phyloP scores from a whole-genome alignment of 164 flowering plant genomes.

The Santalum album region DNA sequence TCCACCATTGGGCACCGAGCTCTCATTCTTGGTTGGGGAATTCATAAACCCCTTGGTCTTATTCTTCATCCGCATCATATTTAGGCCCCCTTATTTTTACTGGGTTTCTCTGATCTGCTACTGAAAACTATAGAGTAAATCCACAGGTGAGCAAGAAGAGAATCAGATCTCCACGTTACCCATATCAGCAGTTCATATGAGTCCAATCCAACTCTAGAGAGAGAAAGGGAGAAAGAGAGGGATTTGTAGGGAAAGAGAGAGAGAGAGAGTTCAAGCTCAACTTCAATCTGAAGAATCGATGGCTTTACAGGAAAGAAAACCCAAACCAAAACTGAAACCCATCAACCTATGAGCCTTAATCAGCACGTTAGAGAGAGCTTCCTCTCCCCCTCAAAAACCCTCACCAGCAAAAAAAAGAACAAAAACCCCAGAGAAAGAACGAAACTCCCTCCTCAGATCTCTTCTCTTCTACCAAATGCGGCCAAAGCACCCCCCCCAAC shows the following conservation, averaged over 20 bases:
- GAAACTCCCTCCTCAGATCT: too few species aligned
- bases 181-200: constrained; percentile 20
- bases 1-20: not conserved
- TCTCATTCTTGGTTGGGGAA: too few species aligned
- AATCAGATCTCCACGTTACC: constrained; percentile 25
- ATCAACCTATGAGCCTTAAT: not conserved
- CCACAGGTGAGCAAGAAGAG: not conserved
- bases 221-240: not conserved
- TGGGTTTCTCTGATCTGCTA: too few species aligned
- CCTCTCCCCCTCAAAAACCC: too few species aligned
- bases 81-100: not conserved
- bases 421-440: too few species aligned
- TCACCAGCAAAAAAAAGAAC: too few species aligned
- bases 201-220: constrained; percentile 8
- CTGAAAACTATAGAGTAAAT: too few species aligned
- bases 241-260: too few species aligned
- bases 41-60: constrained; percentile 19
- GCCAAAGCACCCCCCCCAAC: too few species aligned
- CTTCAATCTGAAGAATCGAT: constrained; percentile 2
- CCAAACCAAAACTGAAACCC: not conserved
- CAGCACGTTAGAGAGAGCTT: not conserved
- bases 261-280: not conserved
- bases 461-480: too few species aligned
- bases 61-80: constrained; percentile 62
- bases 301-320: not conserved